Percentiles rank a stretch among this genome's conserved stretches.
Conservation (phyloP, 1,284 basidiomycete genomes). For the Cutaneotrichosporon dermatis region DNA sequence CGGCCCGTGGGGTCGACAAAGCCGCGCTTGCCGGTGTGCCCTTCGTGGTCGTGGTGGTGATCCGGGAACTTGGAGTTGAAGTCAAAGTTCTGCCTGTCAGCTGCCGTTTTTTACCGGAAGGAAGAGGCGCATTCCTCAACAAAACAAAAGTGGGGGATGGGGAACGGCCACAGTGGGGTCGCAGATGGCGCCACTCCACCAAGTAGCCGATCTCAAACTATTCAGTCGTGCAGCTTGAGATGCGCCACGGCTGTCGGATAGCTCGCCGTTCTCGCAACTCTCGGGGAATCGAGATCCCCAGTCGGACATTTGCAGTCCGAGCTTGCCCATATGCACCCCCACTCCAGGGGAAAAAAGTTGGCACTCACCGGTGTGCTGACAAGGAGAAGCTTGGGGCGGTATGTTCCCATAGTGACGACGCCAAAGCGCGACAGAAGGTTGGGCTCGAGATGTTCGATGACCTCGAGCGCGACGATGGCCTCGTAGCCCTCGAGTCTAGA, state of each 20-base stretch:
- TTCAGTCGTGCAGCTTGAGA: too few relatives aligned
- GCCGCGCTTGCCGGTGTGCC: constrained; percentile 49
- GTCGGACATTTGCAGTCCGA: background rate
- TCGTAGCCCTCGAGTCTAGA: constrained; percentile 66
- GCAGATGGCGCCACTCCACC: too few relatives aligned
- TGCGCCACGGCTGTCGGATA: too few relatives aligned
- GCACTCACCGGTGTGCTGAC: constrained; percentile 69
- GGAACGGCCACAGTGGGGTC: too few relatives aligned
- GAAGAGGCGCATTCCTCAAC: background rate
- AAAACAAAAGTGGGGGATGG: too few relatives aligned
- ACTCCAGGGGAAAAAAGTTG: background rate
- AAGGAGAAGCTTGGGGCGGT: constrained; percentile 72
- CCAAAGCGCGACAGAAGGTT: constrained; percentile 69
- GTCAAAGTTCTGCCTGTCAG: constrained; percentile 38
- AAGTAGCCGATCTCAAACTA: too few relatives aligned
- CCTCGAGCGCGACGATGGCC: constrained; percentile 80
- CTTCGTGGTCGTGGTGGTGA: constrained; percentile 54
- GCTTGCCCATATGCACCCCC: background rate
- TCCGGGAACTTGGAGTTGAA: constrained; percentile 82
- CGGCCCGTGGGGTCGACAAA: constrained; percentile 72
- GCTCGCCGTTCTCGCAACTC: too few relatives aligned
- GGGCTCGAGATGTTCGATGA: constrained; percentile 84
- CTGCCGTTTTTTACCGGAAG: background rate
- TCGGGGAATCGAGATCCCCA: too few relatives aligned
- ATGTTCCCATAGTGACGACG: constrained; percentile 73